Evolutionary conservation across 495 filamentous ascomycete species (phyloP).

Genomic region (Thermothielavioides terrestris): DNA sequence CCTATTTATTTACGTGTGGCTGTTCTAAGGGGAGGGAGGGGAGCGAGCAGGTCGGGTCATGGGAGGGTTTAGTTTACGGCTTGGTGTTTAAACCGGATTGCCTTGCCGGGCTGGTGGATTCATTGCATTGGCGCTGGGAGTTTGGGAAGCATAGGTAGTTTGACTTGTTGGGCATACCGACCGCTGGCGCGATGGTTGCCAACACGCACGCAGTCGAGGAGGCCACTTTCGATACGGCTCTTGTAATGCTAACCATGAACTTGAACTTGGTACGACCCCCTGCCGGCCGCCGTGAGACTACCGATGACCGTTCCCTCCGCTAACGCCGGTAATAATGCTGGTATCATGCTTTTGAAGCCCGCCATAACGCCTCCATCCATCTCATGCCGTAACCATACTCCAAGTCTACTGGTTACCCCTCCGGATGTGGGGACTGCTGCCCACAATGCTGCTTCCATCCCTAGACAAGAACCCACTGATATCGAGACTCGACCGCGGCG

Average conservation of each 20-base stretch:
- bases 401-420: constrained; percentile 12
- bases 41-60: not conserved
- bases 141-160: constrained; percentile 12
- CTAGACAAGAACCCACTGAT: constrained; percentile 41
- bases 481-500: constrained; percentile 39
- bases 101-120: not conserved
- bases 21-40: constrained; percentile 49
- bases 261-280: not conserved
- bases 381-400: not conserved
- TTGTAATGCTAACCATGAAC: constrained; percentile 12
- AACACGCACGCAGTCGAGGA: not conserved
- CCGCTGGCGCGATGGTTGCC: constrained; percentile 5
- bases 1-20: constrained; percentile 86
- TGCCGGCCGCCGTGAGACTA: not conserved
- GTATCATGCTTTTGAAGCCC: constrained; percentile 11
- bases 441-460: constrained; percentile 40
- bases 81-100: not conserved
- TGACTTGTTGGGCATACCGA: not conserved
- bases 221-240: constrained; percentile 2
- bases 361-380: not conserved
- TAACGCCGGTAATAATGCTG: constrained; percentile 5
- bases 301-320: not conserved
- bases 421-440: constrained; percentile 36
- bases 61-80: not conserved
- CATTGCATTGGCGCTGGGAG: constrained; percentile 20